Percentiles rank a stretch among this genome's conserved stretches.
These are phyloP conservation scores for Colletotrichum gigasporum DNA, from an alignment of 2,329 filamentous ascomycete genomes.

Conservation along the genomic window DNA sequence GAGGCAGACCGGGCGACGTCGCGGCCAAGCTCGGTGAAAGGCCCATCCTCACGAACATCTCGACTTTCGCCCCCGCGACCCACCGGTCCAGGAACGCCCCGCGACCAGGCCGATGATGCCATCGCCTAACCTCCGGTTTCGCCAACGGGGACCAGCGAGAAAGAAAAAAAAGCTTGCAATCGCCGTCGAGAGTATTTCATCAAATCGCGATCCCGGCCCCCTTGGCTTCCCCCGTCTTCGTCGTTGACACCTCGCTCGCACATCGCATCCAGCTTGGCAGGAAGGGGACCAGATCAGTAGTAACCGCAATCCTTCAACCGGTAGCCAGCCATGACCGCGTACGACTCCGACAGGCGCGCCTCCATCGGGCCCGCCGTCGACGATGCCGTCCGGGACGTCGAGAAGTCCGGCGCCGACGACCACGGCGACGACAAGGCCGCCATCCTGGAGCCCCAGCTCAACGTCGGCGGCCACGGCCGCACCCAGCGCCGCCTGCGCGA, in stretches of 20 bases:
- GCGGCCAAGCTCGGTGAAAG: background rate
- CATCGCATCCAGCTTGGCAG: background rate
- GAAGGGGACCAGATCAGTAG: background rate
- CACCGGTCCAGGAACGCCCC: slow-evolving; percentile 16
- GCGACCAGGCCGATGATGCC: slow-evolving; percentile 23
- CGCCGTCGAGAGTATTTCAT: background rate
- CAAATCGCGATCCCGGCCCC: background rate
- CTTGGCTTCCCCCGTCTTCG: background rate
- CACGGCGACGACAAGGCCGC: slow-evolving; percentile 23
- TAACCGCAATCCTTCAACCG: background rate
- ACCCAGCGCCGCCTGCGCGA: slow-evolving; percentile 32
- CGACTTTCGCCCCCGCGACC: background rate
- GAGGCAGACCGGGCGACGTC: background rate
- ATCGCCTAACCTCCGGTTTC: slow-evolving; percentile 22
- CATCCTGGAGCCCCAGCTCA: slow-evolving; percentile 28
- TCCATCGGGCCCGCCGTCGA: slow-evolving; percentile 20
- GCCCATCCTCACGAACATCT: background rate
- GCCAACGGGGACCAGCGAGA: background rate
- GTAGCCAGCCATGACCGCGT: slow-evolving; percentile 18
- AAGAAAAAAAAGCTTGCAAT: background rate
- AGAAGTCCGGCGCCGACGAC: slow-evolving; percentile 7
- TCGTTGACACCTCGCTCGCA: background rate
- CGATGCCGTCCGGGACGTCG: slow-evolving; percentile 16
- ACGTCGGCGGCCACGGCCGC: slow-evolving; percentile 30
- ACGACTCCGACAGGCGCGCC: slow-evolving; percentile 11